A percentile compares a stretch with the other conserved stretches of the same genome.
phyloP scores from a whole-genome alignment of 1,139 yeast genomes.

The Saccharomycopsis crataegensis region DNA sequence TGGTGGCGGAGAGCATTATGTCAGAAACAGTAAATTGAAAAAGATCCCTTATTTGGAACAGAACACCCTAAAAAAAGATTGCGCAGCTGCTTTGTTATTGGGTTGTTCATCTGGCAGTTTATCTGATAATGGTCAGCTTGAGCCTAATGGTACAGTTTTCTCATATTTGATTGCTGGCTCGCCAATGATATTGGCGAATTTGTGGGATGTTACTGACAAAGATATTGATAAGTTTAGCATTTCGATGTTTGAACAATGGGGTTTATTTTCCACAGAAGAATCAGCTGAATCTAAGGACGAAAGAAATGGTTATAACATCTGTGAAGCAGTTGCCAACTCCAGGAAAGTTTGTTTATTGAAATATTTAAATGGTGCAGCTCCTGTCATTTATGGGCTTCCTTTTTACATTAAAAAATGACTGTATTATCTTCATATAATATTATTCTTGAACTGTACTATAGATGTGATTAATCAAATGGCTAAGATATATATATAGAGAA shows the following conservation, averaged over 20 bases:
- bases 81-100: slow-evolving; percentile 70
- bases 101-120: slow-evolving; percentile 90
- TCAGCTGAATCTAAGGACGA: not conserved
- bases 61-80: slow-evolving; percentile 20
- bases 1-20: slow-evolving; percentile 88
- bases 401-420: slow-evolving; percentile 23
- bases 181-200: slow-evolving; percentile 74
- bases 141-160: slow-evolving; percentile 69
- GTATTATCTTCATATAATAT: not conserved
- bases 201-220: slow-evolving; percentile 97
- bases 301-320: slow-evolving; percentile 26
- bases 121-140: slow-evolving; percentile 50
- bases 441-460: not conserved
- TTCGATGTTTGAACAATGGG: slow-evolving; percentile 55
- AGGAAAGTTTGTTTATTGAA: slow-evolving; percentile 57
- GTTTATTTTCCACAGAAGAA: slow-evolving; percentile 26
- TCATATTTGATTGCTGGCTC: slow-evolving; percentile 75
- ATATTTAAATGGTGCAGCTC: slow-evolving; percentile 75
- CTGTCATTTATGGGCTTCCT: slow-evolving; percentile 74
- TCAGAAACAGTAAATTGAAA: slow-evolving; percentile 45
- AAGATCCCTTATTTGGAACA: slow-evolving; percentile 23
- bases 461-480: too few relatives aligned
- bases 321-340: slow-evolving; percentile 49
- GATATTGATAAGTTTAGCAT: slow-evolving; percentile 79
- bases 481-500: too few relatives aligned